A percentile compares a stretch with the other conserved stretches of the same genome.
Conservation (phyloP, 306 rosid genomes). For the Casuarina equisetifolia region DNA sequence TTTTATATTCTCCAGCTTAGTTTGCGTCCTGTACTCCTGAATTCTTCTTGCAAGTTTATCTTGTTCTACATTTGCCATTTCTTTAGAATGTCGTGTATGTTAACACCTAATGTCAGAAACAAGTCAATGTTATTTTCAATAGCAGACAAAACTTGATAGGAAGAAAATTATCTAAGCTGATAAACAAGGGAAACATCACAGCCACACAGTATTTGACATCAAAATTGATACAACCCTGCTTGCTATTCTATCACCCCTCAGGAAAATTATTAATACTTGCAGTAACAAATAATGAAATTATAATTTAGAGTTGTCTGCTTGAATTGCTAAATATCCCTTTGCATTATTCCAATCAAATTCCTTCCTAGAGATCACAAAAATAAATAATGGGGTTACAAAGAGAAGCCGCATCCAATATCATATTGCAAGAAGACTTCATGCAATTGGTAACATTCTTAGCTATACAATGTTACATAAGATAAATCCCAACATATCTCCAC, state of each 20-base stretch:
- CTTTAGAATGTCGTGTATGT: constrained; percentile 94
- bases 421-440: too few species aligned
- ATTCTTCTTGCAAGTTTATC: constrained; percentile 97
- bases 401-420: too few species aligned
- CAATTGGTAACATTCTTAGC: too few species aligned
- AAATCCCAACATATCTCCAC: neutral
- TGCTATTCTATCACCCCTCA: too few species aligned
- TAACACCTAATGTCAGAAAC: constrained; percentile 54
- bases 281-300: too few species aligned
- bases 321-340: too few species aligned
- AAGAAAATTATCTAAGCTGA: neutral
- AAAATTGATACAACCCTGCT: neutral
- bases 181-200: neutral
- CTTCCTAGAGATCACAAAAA: too few species aligned
- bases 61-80: constrained; percentile 84
- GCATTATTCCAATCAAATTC: too few species aligned
- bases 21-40: constrained; percentile 91
- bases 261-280: too few species aligned
- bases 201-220: neutral
- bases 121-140: neutral
- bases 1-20: constrained; percentile 64
- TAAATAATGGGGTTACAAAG: too few species aligned
- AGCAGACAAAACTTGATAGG: neutral
- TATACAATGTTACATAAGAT: neutral
- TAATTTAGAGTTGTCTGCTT: too few species aligned